These are phyloP conservation scores for Annulohypoxylon truncatum DNA, from an alignment of 2,329 filamentous ascomycete species.

Conservation along the genomic window DNA sequence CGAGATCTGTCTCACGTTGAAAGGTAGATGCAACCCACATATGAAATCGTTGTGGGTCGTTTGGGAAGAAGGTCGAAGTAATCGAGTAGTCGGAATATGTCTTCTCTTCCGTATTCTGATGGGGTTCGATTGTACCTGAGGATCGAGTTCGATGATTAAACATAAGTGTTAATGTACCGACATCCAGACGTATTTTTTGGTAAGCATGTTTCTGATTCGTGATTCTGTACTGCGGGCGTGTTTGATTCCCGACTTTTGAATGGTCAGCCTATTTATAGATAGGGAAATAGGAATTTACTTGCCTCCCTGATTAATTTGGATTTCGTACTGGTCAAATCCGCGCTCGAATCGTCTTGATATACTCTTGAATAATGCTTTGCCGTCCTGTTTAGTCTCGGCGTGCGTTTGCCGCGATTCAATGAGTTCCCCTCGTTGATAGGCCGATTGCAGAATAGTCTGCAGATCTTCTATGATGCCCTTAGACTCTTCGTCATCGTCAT, in stretches of 20 bases:
- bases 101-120: neutral
- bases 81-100: neutral
- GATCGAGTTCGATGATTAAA: neutral
- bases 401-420: neutral
- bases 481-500: neutral
- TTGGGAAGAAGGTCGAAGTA: neutral
- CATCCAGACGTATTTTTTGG: neutral
- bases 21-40: neutral
- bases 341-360: neutral
- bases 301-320: neutral
- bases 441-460: neutral
- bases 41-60: neutral
- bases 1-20: neutral
- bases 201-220: neutral
- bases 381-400: too few species aligned
- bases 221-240: neutral
- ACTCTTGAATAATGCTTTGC: neutral
- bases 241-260: neutral
- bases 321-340: neutral
- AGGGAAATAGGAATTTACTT: neutral
- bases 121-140: neutral
- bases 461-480: neutral
- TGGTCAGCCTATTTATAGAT: neutral
- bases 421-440: neutral
- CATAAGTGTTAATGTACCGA: neutral